Percentiles rank a stretch among this genome's conserved stretches.
phyloP scores from a whole-genome alignment of 2,329 filamentous ascomycete genomes.

The Huntiella decipiens region DNA sequence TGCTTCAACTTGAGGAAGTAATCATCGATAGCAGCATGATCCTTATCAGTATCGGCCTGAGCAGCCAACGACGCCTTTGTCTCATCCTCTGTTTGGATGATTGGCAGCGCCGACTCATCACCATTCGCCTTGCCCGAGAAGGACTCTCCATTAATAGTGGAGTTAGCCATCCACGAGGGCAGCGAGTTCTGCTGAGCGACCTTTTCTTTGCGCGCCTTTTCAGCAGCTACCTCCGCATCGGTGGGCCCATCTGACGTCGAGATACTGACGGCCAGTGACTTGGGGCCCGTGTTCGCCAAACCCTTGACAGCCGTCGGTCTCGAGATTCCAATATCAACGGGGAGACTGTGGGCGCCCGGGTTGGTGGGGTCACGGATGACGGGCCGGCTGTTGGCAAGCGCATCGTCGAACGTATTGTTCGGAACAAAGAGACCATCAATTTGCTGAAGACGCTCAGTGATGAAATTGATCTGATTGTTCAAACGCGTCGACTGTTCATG shows the following conservation, averaged over 20 bases:
- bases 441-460: constrained; percentile 55
- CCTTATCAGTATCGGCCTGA: constrained; percentile 27
- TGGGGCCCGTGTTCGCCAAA: constrained; percentile 44
- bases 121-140: constrained; percentile 24
- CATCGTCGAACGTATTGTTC: constrained; percentile 53
- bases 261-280: constrained; percentile 51
- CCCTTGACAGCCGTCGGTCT: constrained; percentile 52
- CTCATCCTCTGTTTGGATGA: constrained; percentile 23
- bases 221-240: constrained; percentile 46
- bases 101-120: constrained; percentile 15
- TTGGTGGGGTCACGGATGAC: constrained; percentile 49
- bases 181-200: constrained; percentile 49
- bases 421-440: constrained; percentile 61
- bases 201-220: constrained; percentile 45
- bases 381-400: constrained; percentile 41
- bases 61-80: constrained; percentile 25
- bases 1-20: constrained; percentile 49
- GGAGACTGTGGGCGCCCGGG: constrained; percentile 40
- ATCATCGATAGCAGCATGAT: constrained; percentile 41
- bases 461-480: constrained; percentile 63
- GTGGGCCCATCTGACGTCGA: constrained; percentile 46
- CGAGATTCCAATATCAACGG: constrained; percentile 32
- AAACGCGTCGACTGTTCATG: constrained; percentile 55
- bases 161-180: constrained; percentile 53
- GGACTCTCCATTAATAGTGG: constrained; percentile 46